Base-by-base conservation (phyloP, 768 basidiomycete genomes). In the Tricholoma saponaceum region DNA sequence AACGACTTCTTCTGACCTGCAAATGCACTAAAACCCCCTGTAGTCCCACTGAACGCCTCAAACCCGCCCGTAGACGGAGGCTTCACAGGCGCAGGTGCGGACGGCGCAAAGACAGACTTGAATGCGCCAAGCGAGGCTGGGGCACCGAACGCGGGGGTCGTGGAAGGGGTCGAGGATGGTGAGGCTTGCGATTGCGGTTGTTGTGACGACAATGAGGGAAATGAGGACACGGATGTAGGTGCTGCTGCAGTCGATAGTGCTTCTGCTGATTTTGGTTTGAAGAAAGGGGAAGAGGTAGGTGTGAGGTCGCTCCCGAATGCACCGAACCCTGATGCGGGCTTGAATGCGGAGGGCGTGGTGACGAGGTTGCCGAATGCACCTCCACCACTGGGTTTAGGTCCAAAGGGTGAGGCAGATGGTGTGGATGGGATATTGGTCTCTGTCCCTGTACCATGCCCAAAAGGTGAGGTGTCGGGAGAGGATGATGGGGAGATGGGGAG, bases 231-330 rank as follows among this genome's bases (percentile, higher is more conserved):
- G 7, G 70, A 61, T 23, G 74, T 10, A 2, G 37, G 65, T 1
- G 72, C 56, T 44, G 71, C 74, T 1, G 69, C 60, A 22, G 68
- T 72, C 13, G 14, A 39, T n/a, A 16, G 37, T 14, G 5, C 37
- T 20, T 70, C 52, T 8, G 68, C 53, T 32, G 71, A 70, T 61
- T 80, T 55, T 28, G 72, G 71, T 60, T 80, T 78, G 66, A 80
- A 79, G 67, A 86, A 86, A 3, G 84, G 83, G 6, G 85, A 86
- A 39, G 75, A 67, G 23, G 68, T 69, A 3, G 78, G 69, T 4
- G 74, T 62, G 49, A 66, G 64, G 33, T 70, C 71, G 46, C 72
- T 74, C 16, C 77, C 79, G 64, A 83, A 82, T 0, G 79, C 81
- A 16, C 79, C 78, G 56, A 80, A 79, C 1, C 78, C 79, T 39